These are phyloP conservation scores for Leishmania aethiopica DNA, from an alignment of 208 protist genomes.

Conservation along the genomic window DNA sequence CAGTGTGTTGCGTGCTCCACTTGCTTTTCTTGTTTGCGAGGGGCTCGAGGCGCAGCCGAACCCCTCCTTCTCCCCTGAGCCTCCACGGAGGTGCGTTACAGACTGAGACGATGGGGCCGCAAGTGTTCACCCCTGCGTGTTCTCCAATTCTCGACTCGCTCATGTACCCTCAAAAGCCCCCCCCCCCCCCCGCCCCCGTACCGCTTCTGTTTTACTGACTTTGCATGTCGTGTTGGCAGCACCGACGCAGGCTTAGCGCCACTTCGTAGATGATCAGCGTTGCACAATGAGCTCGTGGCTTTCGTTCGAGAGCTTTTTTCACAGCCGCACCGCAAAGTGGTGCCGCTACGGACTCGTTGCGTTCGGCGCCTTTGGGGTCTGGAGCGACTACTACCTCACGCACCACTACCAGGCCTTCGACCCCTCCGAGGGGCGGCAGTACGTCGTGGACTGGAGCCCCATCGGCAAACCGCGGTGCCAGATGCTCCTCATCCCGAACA, in stretches of 20 bases:
- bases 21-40: neutral
- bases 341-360: constrained; percentile 61
- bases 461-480: constrained; percentile 73
- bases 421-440: constrained; percentile 50
- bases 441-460: constrained; percentile 80
- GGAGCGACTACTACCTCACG: constrained; percentile 83
- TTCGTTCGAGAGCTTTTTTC: constrained; percentile 70
- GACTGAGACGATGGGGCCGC: neutral
- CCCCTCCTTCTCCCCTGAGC: neutral
- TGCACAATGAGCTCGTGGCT: constrained; percentile 81
- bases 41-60: neutral
- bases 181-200: neutral
- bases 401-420: constrained; percentile 86
- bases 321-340: constrained; percentile 61
- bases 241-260: neutral
- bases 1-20: neutral
- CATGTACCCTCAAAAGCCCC: too few relatives aligned
- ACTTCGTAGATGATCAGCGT: neutral
- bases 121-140: neutral
- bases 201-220: neutral
- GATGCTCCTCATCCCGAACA: constrained; percentile 79
- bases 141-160: neutral
- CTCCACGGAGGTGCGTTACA: neutral
- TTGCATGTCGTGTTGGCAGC: neutral
- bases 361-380: constrained; percentile 65